These are phyloP conservation scores for Kernera saxatilis DNA, from an alignment of 345 rosid species.

Conservation along the genomic window DNA sequence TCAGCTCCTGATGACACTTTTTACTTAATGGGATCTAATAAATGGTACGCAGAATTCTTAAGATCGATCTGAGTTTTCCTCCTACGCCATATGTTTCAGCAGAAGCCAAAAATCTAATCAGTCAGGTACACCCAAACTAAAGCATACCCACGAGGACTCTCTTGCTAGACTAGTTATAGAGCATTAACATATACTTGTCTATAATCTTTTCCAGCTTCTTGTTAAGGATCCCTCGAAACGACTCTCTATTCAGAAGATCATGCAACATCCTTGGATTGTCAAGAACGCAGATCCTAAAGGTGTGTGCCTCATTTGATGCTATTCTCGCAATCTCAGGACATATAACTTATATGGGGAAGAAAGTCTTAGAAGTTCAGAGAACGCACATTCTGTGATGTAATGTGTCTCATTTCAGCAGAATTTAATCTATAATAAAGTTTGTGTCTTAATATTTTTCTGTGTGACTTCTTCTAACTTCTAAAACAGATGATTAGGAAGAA, in stretches of 20 bases:
- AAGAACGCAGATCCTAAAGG: conserved; percentile 74
- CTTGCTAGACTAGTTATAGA: neutral
- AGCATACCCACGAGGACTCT: neutral
- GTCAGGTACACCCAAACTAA: conserved; percentile 36
- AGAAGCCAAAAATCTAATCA: conserved; percentile 71
- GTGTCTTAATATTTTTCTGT: neutral
- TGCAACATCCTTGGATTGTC: conserved; percentile 88
- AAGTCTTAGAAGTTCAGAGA: neutral
- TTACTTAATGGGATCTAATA: no score
- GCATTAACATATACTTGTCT: neutral
- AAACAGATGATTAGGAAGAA: conserved; percentile 3
- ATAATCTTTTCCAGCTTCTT: conserved; percentile 58
- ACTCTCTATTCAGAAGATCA: conserved; percentile 72
- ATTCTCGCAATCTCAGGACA: conserved; percentile 8
- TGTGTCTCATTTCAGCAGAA: neutral
- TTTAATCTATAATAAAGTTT: neutral
- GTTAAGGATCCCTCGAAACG: conserved; percentile 80
- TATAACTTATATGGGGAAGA: neutral
- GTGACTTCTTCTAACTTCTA: neutral
- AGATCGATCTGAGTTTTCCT: conserved; percentile 80
- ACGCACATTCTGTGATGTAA: neutral
- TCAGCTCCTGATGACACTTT: neutral
- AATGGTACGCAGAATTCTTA: conserved; percentile 61
- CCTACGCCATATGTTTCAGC: conserved; percentile 47
- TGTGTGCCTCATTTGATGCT: conserved; percentile 28